A percentile compares a stretch with the other conserved stretches of the same genome.
Evolutionary conservation across 148 eudicot species (phyloP).

Genomic region (Vaccinium vitisidaea): DNA sequence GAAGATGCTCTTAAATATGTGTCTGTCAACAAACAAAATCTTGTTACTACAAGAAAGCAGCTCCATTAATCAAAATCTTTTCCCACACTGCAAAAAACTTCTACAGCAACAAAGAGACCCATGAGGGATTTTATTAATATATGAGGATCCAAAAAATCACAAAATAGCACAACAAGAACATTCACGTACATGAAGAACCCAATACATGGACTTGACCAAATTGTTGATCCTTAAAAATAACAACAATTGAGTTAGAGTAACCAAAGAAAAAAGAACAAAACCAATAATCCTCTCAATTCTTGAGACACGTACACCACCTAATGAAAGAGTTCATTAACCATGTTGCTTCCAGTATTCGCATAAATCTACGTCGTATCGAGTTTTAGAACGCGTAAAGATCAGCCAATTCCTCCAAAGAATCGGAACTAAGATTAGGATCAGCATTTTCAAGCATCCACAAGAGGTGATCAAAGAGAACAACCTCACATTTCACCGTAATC

Average conservation of each 20-base stretch:
- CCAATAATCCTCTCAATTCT: too few relatives aligned
- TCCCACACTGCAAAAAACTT: background rate
- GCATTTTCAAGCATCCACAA: constrained; percentile 88
- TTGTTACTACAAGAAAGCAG: too few relatives aligned
- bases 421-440: constrained; percentile 45
- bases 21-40: too few relatives aligned
- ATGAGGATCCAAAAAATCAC: constrained; percentile 6
- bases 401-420: constrained; percentile 67
- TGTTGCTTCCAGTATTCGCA: background rate
- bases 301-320: background rate
- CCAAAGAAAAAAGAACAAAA: background rate
- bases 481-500: constrained; percentile 63
- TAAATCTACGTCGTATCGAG: background rate
- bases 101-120: background rate
- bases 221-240: constrained; percentile 12
- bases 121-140: background rate
- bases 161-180: constrained; percentile 10
- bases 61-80: too few relatives aligned
- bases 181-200: background rate
- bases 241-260: background rate
- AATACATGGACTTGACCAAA: constrained; percentile 11
- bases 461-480: constrained; percentile 76
- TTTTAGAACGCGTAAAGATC: constrained; percentile 50
- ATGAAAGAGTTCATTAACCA: background rate
- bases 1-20: background rate